Evolutionary conservation across 257 asterid genomes (phyloP).

Genomic region (Cordia subcordata): DNA sequence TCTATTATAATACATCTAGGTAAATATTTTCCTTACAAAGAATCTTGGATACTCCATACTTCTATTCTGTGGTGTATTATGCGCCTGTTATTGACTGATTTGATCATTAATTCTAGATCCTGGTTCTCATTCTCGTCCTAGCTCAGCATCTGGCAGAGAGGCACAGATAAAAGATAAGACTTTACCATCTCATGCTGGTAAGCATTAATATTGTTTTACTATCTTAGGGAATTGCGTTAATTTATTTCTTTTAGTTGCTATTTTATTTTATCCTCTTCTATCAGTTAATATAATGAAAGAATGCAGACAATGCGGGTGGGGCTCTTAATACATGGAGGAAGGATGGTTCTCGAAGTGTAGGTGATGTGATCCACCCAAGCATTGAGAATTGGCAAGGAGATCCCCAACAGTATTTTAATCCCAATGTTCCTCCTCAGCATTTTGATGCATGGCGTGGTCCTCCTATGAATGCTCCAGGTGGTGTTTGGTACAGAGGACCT

Average conservation of each 20-base stretch:
- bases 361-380: constrained; percentile 70
- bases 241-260: neutral
- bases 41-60: neutral
- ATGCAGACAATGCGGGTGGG: constrained; percentile 65
- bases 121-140: constrained; percentile 50
- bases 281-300: constrained; percentile 10
- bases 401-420: constrained; percentile 53
- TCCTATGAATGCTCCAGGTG: constrained; percentile 63
- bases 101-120: constrained; percentile 38
- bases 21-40: neutral
- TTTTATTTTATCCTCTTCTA: neutral
- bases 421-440: constrained; percentile 59
- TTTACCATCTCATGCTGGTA: constrained; percentile 49
- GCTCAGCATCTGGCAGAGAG: constrained; percentile 61
- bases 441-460: constrained; percentile 88
- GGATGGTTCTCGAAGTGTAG: constrained; percentile 45
- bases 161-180: constrained; percentile 36
- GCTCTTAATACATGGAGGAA: constrained; percentile 51
- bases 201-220: constrained; percentile 20
- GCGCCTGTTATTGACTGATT: constrained; percentile 20
- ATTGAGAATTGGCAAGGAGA: constrained; percentile 79
- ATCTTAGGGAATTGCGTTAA: neutral
- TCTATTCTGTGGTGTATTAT: neutral
- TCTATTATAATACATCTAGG: neutral
- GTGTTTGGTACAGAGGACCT: constrained; percentile 72